Evolutionary conservation across 257 asterid genomes (phyloP).

Genomic region (Hygrophila difformis): DNA sequence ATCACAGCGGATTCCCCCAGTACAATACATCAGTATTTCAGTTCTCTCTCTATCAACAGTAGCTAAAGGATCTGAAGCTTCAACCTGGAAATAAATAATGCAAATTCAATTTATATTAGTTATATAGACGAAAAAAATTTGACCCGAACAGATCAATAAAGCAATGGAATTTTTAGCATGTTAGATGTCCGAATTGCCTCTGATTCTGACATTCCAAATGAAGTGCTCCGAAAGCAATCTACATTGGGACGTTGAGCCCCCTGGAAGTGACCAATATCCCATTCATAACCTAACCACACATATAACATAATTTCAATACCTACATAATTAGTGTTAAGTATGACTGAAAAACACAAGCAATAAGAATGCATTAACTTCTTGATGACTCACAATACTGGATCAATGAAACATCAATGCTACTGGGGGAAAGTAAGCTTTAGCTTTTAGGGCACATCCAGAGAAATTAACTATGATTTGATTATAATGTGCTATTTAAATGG

Average conservation of each 20-base stretch:
- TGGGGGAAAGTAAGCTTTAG: too few relatives aligned
- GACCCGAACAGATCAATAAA: slow-evolving; percentile 3
- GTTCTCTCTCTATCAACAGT: slow-evolving; percentile 67
- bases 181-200: slow-evolving; percentile 41
- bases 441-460: too few relatives aligned
- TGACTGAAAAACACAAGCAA: too few relatives aligned
- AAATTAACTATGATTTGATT: too few relatives aligned
- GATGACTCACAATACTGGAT: too few relatives aligned
- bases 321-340: too few relatives aligned
- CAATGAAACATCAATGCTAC: too few relatives aligned
- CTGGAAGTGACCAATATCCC: slow-evolving; percentile 94
- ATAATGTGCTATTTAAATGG: too few relatives aligned
- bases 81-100: slow-evolving; percentile 24
- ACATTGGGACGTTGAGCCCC: slow-evolving; percentile 91
- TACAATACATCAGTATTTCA: slow-evolving; percentile 89
- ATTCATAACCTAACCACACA: slow-evolving; percentile 77
- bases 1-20: slow-evolving; percentile 96
- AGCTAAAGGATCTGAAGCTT: slow-evolving; percentile 74
- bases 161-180: slow-evolving; percentile 6
- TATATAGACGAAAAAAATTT: too few relatives aligned
- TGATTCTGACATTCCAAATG: slow-evolving; percentile 60
- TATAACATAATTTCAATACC: too few relatives aligned
- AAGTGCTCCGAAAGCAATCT: slow-evolving; percentile 85
- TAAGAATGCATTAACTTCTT: too few relatives aligned
- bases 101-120: too few relatives aligned